phyloP scores from a whole-genome alignment of 2,329 filamentous ascomycete genomes.

The Bipolaris bicolor region DNA sequence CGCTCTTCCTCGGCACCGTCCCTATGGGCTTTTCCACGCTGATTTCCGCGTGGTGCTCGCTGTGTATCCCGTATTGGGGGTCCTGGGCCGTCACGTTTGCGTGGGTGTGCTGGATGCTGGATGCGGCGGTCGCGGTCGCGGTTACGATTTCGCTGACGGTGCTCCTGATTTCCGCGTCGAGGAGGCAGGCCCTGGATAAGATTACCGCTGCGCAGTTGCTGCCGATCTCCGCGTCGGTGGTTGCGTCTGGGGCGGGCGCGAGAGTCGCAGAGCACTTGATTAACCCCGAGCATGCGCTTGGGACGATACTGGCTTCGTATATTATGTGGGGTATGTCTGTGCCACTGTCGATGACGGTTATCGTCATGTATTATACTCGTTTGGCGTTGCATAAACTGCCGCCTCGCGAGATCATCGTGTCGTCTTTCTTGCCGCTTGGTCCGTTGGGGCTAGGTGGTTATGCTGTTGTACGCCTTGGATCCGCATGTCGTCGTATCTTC shows the following conservation, averaged over 20 bases:
- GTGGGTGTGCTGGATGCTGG: conserved; percentile 60
- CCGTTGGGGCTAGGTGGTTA: conserved; percentile 71
- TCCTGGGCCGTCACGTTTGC: conserved; percentile 57
- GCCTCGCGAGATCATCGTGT: conserved; percentile 70
- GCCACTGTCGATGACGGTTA: conserved; percentile 65
- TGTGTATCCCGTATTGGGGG: conserved; percentile 67
- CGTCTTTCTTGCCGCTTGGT: conserved; percentile 70
- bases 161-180: conserved; percentile 57
- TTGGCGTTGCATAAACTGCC: conserved; percentile 71
- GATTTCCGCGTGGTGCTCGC: conserved; percentile 67
- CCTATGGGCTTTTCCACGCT: conserved; percentile 74
- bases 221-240: conserved; percentile 70
- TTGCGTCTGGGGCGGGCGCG: conserved; percentile 69
- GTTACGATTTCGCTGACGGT: conserved; percentile 58
- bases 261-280: conserved; percentile 67
- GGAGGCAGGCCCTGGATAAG: conserved; percentile 38
- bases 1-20: conserved; percentile 70
- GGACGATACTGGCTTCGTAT: conserved; percentile 69
- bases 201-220: conserved; percentile 71
- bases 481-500: conserved; percentile 52
- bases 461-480: conserved; percentile 60
- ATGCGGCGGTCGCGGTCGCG: conserved; percentile 53
- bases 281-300: conserved; percentile 61
- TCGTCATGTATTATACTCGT: conserved; percentile 73
- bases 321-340: conserved; percentile 71